Base-by-base conservation (phyloP, 2,329 filamentous ascomycete species). In the Elsinoe fawcettii region DNA sequence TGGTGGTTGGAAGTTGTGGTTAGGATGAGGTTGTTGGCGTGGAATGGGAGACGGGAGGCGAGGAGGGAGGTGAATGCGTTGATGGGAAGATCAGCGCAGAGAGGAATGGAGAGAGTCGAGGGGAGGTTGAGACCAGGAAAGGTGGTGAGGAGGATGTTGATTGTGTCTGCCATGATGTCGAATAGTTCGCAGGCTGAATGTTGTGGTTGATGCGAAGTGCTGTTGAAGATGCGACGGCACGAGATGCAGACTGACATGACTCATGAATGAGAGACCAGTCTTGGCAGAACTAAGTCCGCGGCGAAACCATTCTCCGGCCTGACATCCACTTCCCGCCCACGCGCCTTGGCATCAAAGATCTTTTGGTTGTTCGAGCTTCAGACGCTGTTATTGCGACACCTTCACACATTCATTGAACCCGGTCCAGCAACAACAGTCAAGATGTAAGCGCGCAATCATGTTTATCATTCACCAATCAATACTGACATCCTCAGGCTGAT, bases 131-230 rank as follows among this genome's bases (percentile, higher is more conserved):
- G 80, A 61, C 92, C 92, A 6, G 86, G 80, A 67, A 97, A 92
- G 60, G 86, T 89, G 64, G 89, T 86, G 60, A 99, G 77, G 59
- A 97, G 82, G 61, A 97, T 78, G 73, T 95, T 96, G 68, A 95
- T 75, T 37, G 64, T 43, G 36, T 59, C 27, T 16, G 53, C 59
- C 59, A 60, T 60, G 16, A 22, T 51, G 46, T 27, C 14, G 23
- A 22, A 25, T 39, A 37, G 32, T 39, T 37, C 4, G n/a, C 16
- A 7, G 14, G 34, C 9, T 25, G 9, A 2, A 22, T 22, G 18
- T 22, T 18, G 12, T 3, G 16, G 14, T 51, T 18, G 46, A 34
- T 16, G n/a, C 16, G 11, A 36, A 51, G 34, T 47, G 46, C 16
- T 53, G 25, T 18, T 32, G 16, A 23, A 41, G 34, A 22, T 27